Conservation (phyloP, 495 filamentous ascomycete genomes). For the Podospora fimiseda region DNA sequence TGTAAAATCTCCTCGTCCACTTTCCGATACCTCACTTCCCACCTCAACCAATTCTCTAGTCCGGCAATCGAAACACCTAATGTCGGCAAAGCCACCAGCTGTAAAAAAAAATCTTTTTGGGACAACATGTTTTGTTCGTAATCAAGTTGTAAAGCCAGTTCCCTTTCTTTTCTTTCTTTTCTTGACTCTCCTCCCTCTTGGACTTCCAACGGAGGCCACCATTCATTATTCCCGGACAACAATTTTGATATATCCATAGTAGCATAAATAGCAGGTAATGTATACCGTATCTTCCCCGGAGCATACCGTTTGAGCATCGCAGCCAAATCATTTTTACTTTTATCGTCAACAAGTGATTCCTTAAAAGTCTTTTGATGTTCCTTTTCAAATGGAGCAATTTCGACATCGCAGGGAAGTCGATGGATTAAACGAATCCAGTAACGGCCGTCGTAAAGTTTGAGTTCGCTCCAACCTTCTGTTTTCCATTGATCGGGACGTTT, state of each 20-base stretch:
- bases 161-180: neutral
- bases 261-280: slow-evolving; percentile 45
- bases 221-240: slow-evolving; percentile 10
- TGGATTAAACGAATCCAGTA: slow-evolving; percentile 68
- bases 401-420: slow-evolving; percentile 28
- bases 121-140: neutral
- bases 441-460: slow-evolving; percentile 69
- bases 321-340: slow-evolving; percentile 21
- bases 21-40: slow-evolving; percentile 44
- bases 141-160: neutral
- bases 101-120: too few relatives aligned
- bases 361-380: slow-evolving; percentile 44
- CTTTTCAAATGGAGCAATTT: slow-evolving; percentile 45
- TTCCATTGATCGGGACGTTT: slow-evolving; percentile 6
- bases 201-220: slow-evolving; percentile 16
- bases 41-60: slow-evolving; percentile 33
- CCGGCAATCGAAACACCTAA: slow-evolving; percentile 34
- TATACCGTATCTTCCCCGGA: slow-evolving; percentile 47
- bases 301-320: slow-evolving; percentile 35
- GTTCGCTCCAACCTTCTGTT: slow-evolving; percentile 27
- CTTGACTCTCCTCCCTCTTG: neutral
- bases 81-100: slow-evolving; percentile 46
- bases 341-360: slow-evolving; percentile 23
- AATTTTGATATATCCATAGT: slow-evolving; percentile 16
- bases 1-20: slow-evolving; percentile 28